These are phyloP conservation scores for Symbiodinium natans DNA, from an alignment of 73 alveolate genomes.

Conservation along the genomic window DNA sequence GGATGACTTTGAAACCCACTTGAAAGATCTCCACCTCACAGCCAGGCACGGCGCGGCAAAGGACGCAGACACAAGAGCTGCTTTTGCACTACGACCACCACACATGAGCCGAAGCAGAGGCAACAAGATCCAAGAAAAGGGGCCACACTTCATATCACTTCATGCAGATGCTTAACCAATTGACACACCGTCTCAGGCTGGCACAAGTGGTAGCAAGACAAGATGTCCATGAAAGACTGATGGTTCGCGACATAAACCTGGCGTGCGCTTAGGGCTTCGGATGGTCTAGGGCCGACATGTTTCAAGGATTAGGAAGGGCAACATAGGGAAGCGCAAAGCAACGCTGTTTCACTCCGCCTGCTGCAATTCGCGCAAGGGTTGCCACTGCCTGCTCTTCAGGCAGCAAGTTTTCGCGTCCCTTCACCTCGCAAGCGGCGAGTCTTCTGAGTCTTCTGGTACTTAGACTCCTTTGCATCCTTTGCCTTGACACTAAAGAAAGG, in stretches of 20 bases:
- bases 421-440: background rate
- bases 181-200: background rate
- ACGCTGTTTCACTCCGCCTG: background rate
- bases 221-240: constrained; percentile 89
- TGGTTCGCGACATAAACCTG: constrained; percentile 79
- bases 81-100: no score
- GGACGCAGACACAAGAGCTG: no score
- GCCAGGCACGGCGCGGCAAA: background rate
- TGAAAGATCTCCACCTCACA: constrained; percentile 42
- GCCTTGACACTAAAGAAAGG: background rate
- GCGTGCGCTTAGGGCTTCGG: background rate
- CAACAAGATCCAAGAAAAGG: no score
- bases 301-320: no score
- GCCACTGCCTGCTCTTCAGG: constrained; percentile 13
- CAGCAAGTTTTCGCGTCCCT: constrained; percentile 4
- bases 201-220: constrained; percentile 43
- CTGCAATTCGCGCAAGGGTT: background rate
- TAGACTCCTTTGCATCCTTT: no score
- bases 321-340: background rate
- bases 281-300: no score
- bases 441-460: no score
- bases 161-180: no score
- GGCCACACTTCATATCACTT: no score
- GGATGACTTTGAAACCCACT: constrained; percentile 68
- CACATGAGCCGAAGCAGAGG: no score